Percentiles rank a stretch among this genome's conserved stretches.
Conservation (phyloP, 2,329 filamentous ascomycete genomes). For the Clarireedia monteithiana region DNA sequence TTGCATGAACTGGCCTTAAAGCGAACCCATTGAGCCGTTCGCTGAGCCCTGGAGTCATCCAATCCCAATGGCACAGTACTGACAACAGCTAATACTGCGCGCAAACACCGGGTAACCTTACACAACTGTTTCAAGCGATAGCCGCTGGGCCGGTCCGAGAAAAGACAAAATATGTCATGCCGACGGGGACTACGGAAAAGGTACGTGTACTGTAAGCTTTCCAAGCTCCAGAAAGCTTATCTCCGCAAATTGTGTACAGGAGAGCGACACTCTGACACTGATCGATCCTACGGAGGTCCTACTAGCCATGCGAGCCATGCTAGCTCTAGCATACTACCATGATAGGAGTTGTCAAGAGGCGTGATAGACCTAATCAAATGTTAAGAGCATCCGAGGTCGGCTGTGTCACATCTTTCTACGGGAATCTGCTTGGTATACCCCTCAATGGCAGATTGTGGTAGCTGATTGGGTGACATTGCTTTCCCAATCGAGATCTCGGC, state of each 20-base stretch:
- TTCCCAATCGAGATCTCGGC: background rate
- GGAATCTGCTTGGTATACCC: no score
- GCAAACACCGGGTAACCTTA: background rate
- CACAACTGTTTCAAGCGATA: background rate
- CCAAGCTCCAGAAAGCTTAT: background rate
- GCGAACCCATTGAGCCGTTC: no score
- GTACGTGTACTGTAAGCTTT: background rate
- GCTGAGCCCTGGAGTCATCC: background rate
- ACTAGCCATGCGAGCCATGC: no score
- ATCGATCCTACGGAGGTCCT: background rate
- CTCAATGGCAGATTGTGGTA: no score
- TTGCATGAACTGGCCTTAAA: conserved; percentile 1
- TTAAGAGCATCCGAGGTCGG: no score
- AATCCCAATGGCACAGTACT: no score
- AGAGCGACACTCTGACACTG: background rate
- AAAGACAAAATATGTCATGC: background rate
- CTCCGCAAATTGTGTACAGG: background rate
- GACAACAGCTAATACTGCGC: background rate
- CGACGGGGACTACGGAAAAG: background rate
- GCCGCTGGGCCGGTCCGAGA: conserved; percentile 4
- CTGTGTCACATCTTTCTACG: no score
- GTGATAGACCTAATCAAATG: no score
- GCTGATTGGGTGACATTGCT: no score
- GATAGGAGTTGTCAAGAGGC: no score
- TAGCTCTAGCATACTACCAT: no score